Percentiles rank a stretch among this genome's conserved stretches.
phyloP scores from a whole-genome alignment of 2,329 filamentous ascomycete genomes.

The Ophiostoma populinum region DNA sequence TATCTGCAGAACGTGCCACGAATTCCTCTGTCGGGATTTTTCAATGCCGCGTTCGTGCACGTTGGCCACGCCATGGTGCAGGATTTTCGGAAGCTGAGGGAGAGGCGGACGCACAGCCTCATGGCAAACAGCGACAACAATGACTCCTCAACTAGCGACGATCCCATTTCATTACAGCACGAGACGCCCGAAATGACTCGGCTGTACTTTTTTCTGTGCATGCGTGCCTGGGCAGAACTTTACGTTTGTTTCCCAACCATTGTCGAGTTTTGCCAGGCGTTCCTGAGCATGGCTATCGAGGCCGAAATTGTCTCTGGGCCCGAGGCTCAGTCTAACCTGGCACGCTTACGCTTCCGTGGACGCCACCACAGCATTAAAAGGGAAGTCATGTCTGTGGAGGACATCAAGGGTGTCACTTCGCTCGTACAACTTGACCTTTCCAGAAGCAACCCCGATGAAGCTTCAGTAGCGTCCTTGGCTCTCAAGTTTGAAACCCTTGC shows the following conservation, averaged over 20 bases:
- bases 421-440: conserved; percentile 8
- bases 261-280: conserved; percentile 13
- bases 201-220: conserved; percentile 15
- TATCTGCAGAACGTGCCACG: conserved; percentile 5
- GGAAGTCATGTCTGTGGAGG: background rate
- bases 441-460: conserved; percentile 5
- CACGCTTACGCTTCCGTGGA: background rate
- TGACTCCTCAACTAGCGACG: too few relatives aligned
- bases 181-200: conserved; percentile 11
- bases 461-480: conserved; percentile 4
- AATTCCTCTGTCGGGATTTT: conserved; percentile 12
- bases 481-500: conserved; percentile 4
- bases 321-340: conserved; percentile 8
- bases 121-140: background rate
- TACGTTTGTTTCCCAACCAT: conserved; percentile 13
- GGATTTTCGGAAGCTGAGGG: background rate
- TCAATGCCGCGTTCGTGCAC: conserved; percentile 16
- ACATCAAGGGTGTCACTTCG: background rate
- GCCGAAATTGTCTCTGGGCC: conserved; percentile 6
- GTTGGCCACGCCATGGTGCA: conserved; percentile 16
- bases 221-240: conserved; percentile 14
- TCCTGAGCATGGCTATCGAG: conserved; percentile 14
- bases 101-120: too few relatives aligned
- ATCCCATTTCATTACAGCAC: too few relatives aligned
- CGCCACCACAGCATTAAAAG: background rate